Percentiles rank a stretch among this genome's conserved stretches.
Conservation (phyloP, 805 yeast genomes). For the Candida parachauliodes region DNA sequence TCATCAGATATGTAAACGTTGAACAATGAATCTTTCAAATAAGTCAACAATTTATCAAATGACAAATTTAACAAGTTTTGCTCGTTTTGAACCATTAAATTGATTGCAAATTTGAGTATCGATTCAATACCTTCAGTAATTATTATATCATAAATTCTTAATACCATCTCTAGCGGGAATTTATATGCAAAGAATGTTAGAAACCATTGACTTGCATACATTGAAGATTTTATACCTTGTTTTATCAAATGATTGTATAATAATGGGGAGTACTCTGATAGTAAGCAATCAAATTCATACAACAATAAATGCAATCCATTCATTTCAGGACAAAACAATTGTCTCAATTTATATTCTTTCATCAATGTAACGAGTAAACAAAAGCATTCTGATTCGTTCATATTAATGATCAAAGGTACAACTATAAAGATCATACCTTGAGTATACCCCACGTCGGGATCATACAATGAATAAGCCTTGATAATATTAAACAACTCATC, state of each 20-base stretch:
- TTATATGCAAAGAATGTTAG: conserved; percentile 92
- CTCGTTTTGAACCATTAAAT: conserved; percentile 70
- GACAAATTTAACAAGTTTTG: conserved; percentile 52
- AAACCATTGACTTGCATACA: conserved; percentile 99
- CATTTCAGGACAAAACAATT: conserved; percentile 83
- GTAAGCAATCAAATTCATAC: conserved; percentile 84
- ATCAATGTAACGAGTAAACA: conserved; percentile 75
- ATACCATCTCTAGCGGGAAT: conserved; percentile 84
- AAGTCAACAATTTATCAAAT: conserved; percentile 76
- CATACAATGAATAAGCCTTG: conserved; percentile 80
- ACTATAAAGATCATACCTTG: conserved; percentile 97
- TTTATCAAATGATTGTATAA: conserved; percentile 72
- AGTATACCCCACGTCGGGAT: conserved; percentile 93
- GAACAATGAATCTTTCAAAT: conserved; percentile 76
- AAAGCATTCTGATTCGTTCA: conserved; percentile 82
- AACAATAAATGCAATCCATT: conserved; percentile 82
- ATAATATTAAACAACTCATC: conserved; percentile 70
- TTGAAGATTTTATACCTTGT: conserved; percentile 86
- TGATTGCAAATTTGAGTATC: conserved; percentile 77
- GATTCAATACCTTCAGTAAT: conserved; percentile 91
- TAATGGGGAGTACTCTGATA: conserved; percentile 73
- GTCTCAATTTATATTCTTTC: conserved; percentile 80
- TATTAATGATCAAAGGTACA: conserved; percentile 77
- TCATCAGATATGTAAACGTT: conserved; percentile 55
- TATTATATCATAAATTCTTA: conserved; percentile 82